A percentile compares a stretch with the other conserved stretches of the same genome.
These are phyloP conservation scores for Sporothrix globosa DNA, from an alignment of 2,329 filamentous ascomycete genomes.

Conservation along the genomic window DNA sequence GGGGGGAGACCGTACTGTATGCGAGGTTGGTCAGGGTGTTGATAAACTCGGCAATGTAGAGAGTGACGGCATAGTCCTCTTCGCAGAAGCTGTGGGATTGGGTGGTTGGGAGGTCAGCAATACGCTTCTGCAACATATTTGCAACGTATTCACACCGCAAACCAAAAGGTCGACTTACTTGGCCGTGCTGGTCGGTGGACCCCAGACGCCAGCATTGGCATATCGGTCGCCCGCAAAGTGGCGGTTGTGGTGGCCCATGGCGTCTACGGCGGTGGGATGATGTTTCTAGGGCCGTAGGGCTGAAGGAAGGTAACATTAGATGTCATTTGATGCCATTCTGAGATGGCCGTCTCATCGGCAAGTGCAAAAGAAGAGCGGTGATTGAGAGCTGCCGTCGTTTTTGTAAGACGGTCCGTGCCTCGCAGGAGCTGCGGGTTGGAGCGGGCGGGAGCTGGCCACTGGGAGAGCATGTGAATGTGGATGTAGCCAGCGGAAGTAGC, in stretches of 20 bases:
- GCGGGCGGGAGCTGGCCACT: background rate
- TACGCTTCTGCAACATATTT: too few species aligned
- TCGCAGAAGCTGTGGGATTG: conserved; percentile 41
- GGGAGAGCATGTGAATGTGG: too few species aligned
- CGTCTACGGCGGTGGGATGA: too few species aligned
- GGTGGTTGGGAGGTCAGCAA: background rate
- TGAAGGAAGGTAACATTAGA: background rate
- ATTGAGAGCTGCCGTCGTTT: background rate
- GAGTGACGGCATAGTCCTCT: conserved; percentile 58
- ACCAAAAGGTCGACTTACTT: conserved; percentile 38
- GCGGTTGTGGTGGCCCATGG: conserved; percentile 42
- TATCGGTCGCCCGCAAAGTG: conserved; percentile 40
- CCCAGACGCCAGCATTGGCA: conserved; percentile 39
- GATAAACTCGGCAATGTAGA: conserved; percentile 57
- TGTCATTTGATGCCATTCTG: too few species aligned
- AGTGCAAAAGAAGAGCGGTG: background rate
- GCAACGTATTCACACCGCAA: too few species aligned
- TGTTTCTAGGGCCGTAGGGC: background rate
- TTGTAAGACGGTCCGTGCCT: conserved; percentile 5
- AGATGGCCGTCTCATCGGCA: too few species aligned
- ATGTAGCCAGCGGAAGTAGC: too few species aligned
- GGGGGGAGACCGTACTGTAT: conserved; percentile 46
- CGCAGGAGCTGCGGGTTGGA: conserved; percentile 8
- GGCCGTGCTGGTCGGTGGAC: conserved; percentile 41
- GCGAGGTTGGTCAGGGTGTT: conserved; percentile 57